These are phyloP conservation scores for Verticillium dahliae DNA, from an alignment of 2,329 filamentous ascomycete species.

Conservation along the genomic window DNA sequence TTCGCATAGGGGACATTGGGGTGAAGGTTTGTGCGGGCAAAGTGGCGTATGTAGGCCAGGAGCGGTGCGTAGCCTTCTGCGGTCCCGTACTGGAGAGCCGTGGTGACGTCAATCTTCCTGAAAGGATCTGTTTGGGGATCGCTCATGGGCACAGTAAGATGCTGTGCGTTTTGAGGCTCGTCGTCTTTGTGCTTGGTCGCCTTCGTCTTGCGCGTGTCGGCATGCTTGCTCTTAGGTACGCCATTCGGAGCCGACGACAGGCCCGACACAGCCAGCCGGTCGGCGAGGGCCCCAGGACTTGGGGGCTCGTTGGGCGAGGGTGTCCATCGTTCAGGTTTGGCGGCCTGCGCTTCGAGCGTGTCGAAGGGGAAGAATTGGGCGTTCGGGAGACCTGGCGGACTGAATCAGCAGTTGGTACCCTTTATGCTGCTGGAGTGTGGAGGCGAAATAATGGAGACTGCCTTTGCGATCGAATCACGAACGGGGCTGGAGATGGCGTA, in stretches of 20 bases:
- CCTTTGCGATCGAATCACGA: neutral
- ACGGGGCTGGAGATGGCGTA: neutral
- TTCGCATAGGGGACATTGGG: slow-evolving; percentile 72
- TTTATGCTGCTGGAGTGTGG: neutral
- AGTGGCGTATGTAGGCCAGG: slow-evolving; percentile 70
- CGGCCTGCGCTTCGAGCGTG: slow-evolving; percentile 76
- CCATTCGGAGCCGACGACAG: slow-evolving; percentile 14
- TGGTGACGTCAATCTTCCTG: slow-evolving; percentile 71
- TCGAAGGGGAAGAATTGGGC: slow-evolving; percentile 83
- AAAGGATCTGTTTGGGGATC: slow-evolving; percentile 49
- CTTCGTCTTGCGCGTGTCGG: neutral
- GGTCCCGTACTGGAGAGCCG: slow-evolving; percentile 82
- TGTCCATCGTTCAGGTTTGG: slow-evolving; percentile 66
- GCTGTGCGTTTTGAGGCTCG: slow-evolving; percentile 25
- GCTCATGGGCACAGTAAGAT: slow-evolving; percentile 67
- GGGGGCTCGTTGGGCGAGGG: slow-evolving; percentile 48
- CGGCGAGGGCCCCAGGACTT: slow-evolving; percentile 26
- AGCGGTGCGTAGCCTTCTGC: slow-evolving; percentile 76
- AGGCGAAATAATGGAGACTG: neutral
- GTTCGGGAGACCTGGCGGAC: slow-evolving; percentile 64
- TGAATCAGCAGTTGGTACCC: neutral
- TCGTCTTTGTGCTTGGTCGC: slow-evolving; percentile 1
- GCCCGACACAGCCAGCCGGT: slow-evolving; percentile 24
- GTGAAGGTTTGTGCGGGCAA: slow-evolving; percentile 69
- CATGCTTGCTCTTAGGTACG: slow-evolving; percentile 17